Evolutionary conservation across 2,329 filamentous ascomycete species (phyloP), one percentile per base, ranked within the genome.

Genomic region (Colletotrichum liaoningense): DNA sequence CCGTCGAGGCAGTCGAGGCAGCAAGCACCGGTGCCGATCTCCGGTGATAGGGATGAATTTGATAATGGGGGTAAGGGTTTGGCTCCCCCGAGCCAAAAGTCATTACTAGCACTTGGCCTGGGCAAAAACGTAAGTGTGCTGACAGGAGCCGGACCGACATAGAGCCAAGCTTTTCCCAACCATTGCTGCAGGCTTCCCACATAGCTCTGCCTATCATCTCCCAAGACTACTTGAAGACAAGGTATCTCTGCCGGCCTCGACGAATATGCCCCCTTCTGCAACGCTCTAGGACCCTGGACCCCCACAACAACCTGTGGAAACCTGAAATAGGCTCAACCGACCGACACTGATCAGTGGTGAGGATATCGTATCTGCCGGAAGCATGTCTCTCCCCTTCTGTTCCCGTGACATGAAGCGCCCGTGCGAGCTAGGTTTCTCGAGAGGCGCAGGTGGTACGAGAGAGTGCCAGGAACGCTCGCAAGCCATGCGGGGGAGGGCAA

Each of bases 401-500:
- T 64, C 59, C 69, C 66, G 54, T 66, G 60, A 70, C 26, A 42
- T 42, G 28, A n/a, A 57, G 19, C 28, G 60, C 59, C 52, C 58
- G 67, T 67, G 63, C 67, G 68, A 60, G 57, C 67, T 57, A 24
- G 62, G 52, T 62, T 57, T 49, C 26, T 56, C 11, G 69, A 71
- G 62, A 72, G 71, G 71, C 62, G 71, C 52, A 67, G 49, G 42
- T 58, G 26, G 71, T 63, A 72, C 54, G 24, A 58, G 38, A 58
- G 24, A 28, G 62, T 67, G 71, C 70, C 70, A 66, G 60, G 67
- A 65, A 71, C 56, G 70, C 67, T 64, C 42, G 65, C 62, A 71
- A 58, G 28, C 54, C 42, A 56, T 60, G 60, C 14, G 58, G 58
- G 66, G 55, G 54, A 16, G n/a, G 24, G 8, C 62, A 59, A 63